Evolutionary conservation across 179 eudicot species (phyloP).

Genomic region (Sideroxylon spinosum): DNA sequence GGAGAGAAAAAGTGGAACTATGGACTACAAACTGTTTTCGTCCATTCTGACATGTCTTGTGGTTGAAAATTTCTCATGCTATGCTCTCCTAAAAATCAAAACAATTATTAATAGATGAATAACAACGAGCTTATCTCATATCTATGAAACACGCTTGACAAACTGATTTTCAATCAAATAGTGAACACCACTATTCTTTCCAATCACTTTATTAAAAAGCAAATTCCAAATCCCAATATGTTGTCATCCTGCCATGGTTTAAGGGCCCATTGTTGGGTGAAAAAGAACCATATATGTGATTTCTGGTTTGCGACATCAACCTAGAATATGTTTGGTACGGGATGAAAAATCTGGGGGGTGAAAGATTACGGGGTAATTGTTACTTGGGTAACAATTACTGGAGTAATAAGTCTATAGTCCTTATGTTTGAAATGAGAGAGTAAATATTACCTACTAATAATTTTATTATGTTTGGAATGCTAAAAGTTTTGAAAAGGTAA

Average conservation of each 20-base stretch:
- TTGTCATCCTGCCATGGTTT: background rate
- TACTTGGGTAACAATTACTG: too few relatives aligned
- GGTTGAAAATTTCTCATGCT: slow-evolving; percentile 1
- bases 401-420: too few relatives aligned
- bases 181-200: background rate
- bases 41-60: background rate
- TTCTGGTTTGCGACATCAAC: background rate
- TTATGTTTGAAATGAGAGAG: too few relatives aligned
- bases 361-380: too few relatives aligned
- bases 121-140: background rate
- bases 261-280: slow-evolving; percentile 14
- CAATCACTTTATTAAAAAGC: slow-evolving; percentile 14
- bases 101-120: slow-evolving; percentile 7
- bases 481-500: too few relatives aligned
- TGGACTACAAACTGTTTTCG: background rate
- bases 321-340: too few relatives aligned
- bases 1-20: background rate
- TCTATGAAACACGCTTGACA: background rate
- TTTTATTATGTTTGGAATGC: too few relatives aligned
- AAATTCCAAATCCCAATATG: slow-evolving; percentile 12
- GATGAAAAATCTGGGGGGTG: too few relatives aligned
- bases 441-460: too few relatives aligned
- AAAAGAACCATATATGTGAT: background rate
- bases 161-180: slow-evolving; percentile 9
- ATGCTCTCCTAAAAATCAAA: background rate